These are phyloP conservation scores for Phaffomyces opuntiae DNA, from an alignment of 805 yeast genomes.

Conservation along the genomic window DNA sequence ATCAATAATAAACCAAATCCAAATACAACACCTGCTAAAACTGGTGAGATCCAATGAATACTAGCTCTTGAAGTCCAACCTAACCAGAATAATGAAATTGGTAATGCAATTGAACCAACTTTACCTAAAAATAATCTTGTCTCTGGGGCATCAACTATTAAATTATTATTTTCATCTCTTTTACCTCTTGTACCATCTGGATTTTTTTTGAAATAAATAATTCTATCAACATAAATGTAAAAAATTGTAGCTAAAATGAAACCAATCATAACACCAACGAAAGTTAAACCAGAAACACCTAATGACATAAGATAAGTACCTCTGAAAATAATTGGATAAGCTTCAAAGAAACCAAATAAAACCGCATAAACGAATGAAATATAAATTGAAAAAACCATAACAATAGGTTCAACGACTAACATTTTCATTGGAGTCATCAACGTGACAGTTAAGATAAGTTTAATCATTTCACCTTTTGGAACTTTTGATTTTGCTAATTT, in stretches of 20 bases:
- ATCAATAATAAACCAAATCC: slow-evolving; percentile 70
- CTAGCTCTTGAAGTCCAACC: slow-evolving; percentile 62
- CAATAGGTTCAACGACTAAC: slow-evolving; percentile 71
- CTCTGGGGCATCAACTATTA: slow-evolving; percentile 53
- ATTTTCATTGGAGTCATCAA: slow-evolving; percentile 59
- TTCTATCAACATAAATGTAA: slow-evolving; percentile 44
- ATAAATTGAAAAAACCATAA: slow-evolving; percentile 58
- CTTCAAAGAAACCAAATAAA: slow-evolving; percentile 73
- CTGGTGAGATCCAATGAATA: slow-evolving; percentile 74
- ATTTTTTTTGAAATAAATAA: slow-evolving; percentile 45
- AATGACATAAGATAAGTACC: slow-evolving; percentile 52
- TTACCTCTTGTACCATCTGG: slow-evolving; percentile 58
- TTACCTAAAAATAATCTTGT: slow-evolving; percentile 51
- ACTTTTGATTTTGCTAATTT: slow-evolving; percentile 33
- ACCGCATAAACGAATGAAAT: slow-evolving; percentile 74
- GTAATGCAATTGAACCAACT: slow-evolving; percentile 60
- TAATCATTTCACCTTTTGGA: slow-evolving; percentile 32
- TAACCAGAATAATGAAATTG: slow-evolving; percentile 69
- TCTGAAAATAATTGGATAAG: slow-evolving; percentile 66
- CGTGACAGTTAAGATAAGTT: slow-evolving; percentile 41
- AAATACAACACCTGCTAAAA: slow-evolving; percentile 69
- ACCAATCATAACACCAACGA: slow-evolving; percentile 68
- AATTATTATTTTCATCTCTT: slow-evolving; percentile 40
- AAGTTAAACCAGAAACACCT: slow-evolving; percentile 64
- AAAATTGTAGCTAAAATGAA: slow-evolving; percentile 46